These are phyloP conservation scores for Ormosia emarginata DNA, from an alignment of 306 rosid genomes.

Conservation along the genomic window DNA sequence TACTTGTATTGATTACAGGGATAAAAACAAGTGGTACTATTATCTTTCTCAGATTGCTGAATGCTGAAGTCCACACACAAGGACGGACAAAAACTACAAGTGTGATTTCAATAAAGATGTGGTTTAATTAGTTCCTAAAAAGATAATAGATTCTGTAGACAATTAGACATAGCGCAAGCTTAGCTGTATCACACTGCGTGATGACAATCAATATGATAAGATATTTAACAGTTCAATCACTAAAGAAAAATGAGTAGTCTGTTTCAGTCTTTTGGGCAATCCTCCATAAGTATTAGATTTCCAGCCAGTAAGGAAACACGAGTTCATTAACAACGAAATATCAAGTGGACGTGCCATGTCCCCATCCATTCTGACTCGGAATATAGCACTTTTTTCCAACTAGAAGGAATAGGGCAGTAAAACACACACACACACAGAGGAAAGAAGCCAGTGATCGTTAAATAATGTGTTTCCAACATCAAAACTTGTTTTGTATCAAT, in stretches of 20 bases:
- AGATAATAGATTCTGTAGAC: neutral
- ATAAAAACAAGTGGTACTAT: neutral
- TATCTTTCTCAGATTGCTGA: neutral
- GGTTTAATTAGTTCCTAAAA: neutral
- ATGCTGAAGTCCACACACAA: neutral
- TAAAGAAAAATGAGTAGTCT: neutral
- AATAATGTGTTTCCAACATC: neutral
- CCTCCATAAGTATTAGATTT: neutral
- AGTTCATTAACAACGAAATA: neutral
- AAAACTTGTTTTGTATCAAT: neutral
- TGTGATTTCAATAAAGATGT: neutral
- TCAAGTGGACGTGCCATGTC: neutral
- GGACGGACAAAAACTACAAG: neutral
- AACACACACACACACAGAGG: neutral
- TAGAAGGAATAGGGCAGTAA: neutral
- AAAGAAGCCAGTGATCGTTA: neutral
- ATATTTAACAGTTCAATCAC: neutral
- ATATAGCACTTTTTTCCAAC: neutral
- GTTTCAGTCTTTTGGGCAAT: constrained; percentile 5
- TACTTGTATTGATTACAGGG: neutral
- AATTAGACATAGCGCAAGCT: neutral
- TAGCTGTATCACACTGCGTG: neutral
- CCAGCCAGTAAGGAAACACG: neutral
- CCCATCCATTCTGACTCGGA: neutral
- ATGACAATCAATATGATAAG: neutral